Conservation (phyloP, 176 grass and related monocot species). For the maize (Zea mays) region Zm-B73-REFERENCE-NAM-5.0 NC_050102.1:42743501-42744000, state of each 20-base stretch:
- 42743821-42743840: not conserved
- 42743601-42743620: slow-evolving; percentile 22
- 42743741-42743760: not conserved
- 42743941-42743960: no score
- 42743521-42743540: not conserved
- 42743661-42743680: not conserved
- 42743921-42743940: no score
- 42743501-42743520: no score
- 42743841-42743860: not conserved
- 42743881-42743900: no score
- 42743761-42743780: not conserved
- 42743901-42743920: no score
- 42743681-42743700: slow-evolving; percentile 24
- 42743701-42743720: not conserved
- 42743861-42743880: no score
- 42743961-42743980: no score
- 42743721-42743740: not conserved
- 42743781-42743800: not conserved
- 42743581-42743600: not conserved
- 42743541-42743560: no score
- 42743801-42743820: not conserved
- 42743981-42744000: no score
- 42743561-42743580: not conserved
- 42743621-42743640: no score
- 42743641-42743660: not conserved